Evolutionary conservation across 441 rosid genomes (phyloP).

Genomic region (Erysimum cheiri): DNA sequence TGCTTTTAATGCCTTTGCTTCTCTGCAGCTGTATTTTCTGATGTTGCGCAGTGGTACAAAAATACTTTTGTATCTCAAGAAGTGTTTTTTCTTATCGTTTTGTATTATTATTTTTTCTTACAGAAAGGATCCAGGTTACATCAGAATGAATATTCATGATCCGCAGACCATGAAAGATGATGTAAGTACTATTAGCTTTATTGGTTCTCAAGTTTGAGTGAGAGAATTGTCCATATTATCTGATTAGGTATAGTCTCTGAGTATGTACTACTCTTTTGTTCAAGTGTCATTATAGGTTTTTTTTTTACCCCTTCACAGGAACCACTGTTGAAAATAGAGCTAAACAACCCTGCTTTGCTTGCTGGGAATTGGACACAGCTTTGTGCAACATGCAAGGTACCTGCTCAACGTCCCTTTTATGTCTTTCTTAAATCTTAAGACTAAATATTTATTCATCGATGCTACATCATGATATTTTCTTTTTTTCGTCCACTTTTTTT

Average conservation of each 20-base stretch:
- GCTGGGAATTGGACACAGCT: slow-evolving; percentile 98
- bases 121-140: slow-evolving; percentile 98
- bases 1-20: slow-evolving; percentile 24
- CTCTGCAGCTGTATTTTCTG: slow-evolving; percentile 23
- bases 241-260: slow-evolving; percentile 1
- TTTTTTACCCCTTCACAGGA: slow-evolving; percentile 55
- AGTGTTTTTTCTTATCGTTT: slow-evolving; percentile 7
- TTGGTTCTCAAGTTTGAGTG: no score
- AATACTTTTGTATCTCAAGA: slow-evolving; percentile 7
- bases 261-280: slow-evolving; percentile 11
- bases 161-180: slow-evolving; percentile 87
- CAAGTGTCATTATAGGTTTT: slow-evolving; percentile 11
- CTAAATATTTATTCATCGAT: not conserved
- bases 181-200: slow-evolving; percentile 56
- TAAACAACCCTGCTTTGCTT: slow-evolving; percentile 85
- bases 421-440: slow-evolving; percentile 19
- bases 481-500: slow-evolving; percentile 6
- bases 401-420: slow-evolving; percentile 12
- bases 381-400: slow-evolving; percentile 98
- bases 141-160: slow-evolving; percentile 79
- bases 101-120: slow-evolving; percentile 25
- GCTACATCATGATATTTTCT: slow-evolving; percentile 9
- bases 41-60: not conserved
- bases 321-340: slow-evolving; percentile 91
- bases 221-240: slow-evolving; percentile 24